These are phyloP conservation scores for Cystobasidium sp. DNA, from an alignment of 1,284 basidiomycete genomes.

Conservation along the genomic window DNA sequence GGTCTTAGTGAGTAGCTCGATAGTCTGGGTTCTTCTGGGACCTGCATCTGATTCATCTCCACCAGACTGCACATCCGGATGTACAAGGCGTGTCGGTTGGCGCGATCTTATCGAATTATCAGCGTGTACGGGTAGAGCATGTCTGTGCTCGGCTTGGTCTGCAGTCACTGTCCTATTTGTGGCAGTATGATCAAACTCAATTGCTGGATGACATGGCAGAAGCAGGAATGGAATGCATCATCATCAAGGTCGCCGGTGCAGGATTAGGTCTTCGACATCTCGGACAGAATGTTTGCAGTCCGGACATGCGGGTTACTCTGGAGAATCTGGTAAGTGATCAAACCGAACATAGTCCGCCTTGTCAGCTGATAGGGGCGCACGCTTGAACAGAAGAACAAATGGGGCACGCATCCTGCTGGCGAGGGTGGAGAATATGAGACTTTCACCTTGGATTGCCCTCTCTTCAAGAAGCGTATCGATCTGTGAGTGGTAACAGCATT, in stretches of 20 bases:
- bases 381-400: conserved; percentile 68
- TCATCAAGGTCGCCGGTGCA: conserved; percentile 97
- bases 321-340: conserved; percentile 67
- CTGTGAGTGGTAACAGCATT: conserved; percentile 63
- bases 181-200: conserved; percentile 86
- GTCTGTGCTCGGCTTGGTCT: conserved; percentile 82
- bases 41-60: background rate
- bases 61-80: conserved; percentile 76
- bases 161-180: conserved; percentile 84
- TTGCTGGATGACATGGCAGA: conserved; percentile 85
- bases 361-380: background rate
- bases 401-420: conserved; percentile 92
- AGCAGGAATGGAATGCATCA: conserved; percentile 75
- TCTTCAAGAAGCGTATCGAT: conserved; percentile 78
- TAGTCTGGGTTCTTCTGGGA: background rate
- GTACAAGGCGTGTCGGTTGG: conserved; percentile 88
- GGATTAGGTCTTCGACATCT: conserved; percentile 79
- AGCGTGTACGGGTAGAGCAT: conserved; percentile 95
- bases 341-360: background rate
- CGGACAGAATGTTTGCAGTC: conserved; percentile 62
- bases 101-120: conserved; percentile 96
- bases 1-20: conserved; percentile 69
- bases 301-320: conserved; percentile 73
- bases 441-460: conserved; percentile 83
- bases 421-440: conserved; percentile 99